Base-by-base conservation (phyloP, 257 asterid genomes). In the Nemophila menziesii region DNA sequence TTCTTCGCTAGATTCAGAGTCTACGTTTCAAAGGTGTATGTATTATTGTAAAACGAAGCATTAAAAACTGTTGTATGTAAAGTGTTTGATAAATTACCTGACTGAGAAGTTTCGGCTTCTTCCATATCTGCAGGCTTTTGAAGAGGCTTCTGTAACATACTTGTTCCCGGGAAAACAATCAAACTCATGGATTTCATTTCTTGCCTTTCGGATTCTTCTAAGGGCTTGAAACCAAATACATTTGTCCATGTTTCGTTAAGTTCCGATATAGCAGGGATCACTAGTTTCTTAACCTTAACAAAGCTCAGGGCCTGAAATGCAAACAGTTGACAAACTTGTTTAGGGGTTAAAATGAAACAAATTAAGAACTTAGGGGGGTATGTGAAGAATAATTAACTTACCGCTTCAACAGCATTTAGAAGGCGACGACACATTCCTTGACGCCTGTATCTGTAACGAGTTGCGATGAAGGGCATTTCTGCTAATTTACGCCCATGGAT, bases 381-480 rank as follows among this genome's bases (percentile, higher is more conserved):
- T 15, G 22, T 22, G 29, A 39, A 52, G 51, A 23, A 56, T n/a
- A n/a, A n/a, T 41, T 46, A 56, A 45, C 51, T 51, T 78, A 90
- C 99, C 77, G 8, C 67, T 63, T 85, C 99, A 45, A 75, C 61
- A 17, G 82, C 83, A 50, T 52, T 52, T 54, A 90, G 69, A 48
- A 90, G 99, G 53, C 73, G 80, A 58, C 89, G 62, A 55, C 84
- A 77, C 93, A 90, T 74, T 62, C 99, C 93, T 70, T 82, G 92
- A 38, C 94, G 96, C 43, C 99, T 73, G 69, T 74, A 66, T 51
- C 38, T 66, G 46, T 53, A 61, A 14, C 99, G 82, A 21, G 94
- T 86, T 58, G 94, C 96, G 51, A 85, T 77, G 64, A 90, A 90
- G 36, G 99, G 99, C 99, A 90, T 90, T 82, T 90, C 96, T 1